Evolutionary conservation across 2,329 filamentous ascomycete species (phyloP), one percentile per base, ranked within the genome.

Genomic region (Acrocalymma vagum): DNA sequence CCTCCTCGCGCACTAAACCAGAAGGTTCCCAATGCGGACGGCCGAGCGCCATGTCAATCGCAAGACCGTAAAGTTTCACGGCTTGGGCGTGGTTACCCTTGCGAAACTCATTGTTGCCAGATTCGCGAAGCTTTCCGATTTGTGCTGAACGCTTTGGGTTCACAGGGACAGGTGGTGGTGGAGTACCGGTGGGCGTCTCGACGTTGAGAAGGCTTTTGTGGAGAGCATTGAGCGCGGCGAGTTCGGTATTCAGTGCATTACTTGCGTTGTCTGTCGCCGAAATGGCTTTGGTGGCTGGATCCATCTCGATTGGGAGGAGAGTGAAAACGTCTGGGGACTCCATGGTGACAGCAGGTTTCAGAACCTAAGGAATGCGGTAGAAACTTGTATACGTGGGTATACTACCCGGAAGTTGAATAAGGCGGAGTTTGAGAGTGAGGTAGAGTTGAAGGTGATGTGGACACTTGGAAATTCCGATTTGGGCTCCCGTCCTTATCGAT

Each of bases 121-220:
- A 82, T 69, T 97, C 94, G 67, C 91, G 89, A 54, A 97, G 85
- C 75, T 97, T 97, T 72, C 79, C 83, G 72, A 99, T 88, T 66
- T 92, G 85, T 23, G 89, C 90, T 53, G 82, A 86, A 63, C 93
- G 90, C 76, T 96, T 96, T 35, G 90, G 92, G 78, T 96, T 95
- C 48, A 96, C 86, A 45, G 92, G 92, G 27, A 95, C 81, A 0
- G 94, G 94, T 0, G 93, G 88, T 5, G 92, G 91, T 0, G 93
- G 93, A 14, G 90, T 79, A 42, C 74, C 72, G 44, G 82, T 79
- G 5, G 86, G 82, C 0, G 75, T 74, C 29, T 83, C 79, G 55
- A 90, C 81, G 39, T 72, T 72, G 58, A 94, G 77, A 46, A 97
- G 82, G 28, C 81, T 71, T 55, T 84, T 84, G 82, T 95, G 89